Evolutionary conservation across 495 filamentous ascomycete species (phyloP).

Genomic region (Wilcoxina mikolae): DNA sequence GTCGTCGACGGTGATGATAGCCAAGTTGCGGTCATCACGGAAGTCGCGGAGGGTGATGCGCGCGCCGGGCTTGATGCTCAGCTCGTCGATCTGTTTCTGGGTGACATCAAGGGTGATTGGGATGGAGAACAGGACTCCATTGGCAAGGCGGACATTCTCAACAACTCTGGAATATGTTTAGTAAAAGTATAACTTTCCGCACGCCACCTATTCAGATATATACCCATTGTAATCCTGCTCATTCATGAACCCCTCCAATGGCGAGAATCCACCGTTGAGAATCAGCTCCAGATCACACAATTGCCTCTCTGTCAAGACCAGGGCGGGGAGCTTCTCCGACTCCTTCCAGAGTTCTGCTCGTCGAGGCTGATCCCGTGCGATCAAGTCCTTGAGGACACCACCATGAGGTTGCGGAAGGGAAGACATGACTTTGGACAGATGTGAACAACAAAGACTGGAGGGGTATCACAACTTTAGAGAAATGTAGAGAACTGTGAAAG

Average conservation of each 20-base stretch:
- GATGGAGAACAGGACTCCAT: slow-evolving; percentile 90
- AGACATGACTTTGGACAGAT: slow-evolving; percentile 32
- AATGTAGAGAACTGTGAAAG: not conserved
- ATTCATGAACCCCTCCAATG: slow-evolving; percentile 92
- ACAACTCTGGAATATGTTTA: slow-evolving; percentile 51
- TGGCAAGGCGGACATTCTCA: slow-evolving; percentile 63
- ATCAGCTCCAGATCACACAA: slow-evolving; percentile 95
- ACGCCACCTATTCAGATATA: slow-evolving; percentile 8
- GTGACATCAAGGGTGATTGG: slow-evolving; percentile 86
- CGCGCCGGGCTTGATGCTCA: slow-evolving; percentile 59
- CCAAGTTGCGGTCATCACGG: slow-evolving; percentile 87
- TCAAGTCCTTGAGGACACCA: slow-evolving; percentile 89
- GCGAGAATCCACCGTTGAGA: slow-evolving; percentile 91
- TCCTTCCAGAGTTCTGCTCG: slow-evolving; percentile 62
- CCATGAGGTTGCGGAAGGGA: slow-evolving; percentile 56
- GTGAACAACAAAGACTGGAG: not conserved
- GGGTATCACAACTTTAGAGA: not conserved
- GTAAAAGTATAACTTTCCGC: not conserved
- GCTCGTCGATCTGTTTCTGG: slow-evolving; percentile 53
- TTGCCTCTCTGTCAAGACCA: slow-evolving; percentile 79
- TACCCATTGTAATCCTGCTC: slow-evolving; percentile 93
- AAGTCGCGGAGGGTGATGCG: slow-evolving; percentile 84
- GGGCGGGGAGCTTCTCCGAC: slow-evolving; percentile 72
- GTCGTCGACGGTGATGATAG: slow-evolving; percentile 90
- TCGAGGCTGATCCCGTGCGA: slow-evolving; percentile 73